Percentiles rank a stretch among this genome's conserved stretches.
These are phyloP conservation scores for Crithidia fasciculata DNA, from an alignment of 208 protist species.

Conservation along the genomic window DNA sequence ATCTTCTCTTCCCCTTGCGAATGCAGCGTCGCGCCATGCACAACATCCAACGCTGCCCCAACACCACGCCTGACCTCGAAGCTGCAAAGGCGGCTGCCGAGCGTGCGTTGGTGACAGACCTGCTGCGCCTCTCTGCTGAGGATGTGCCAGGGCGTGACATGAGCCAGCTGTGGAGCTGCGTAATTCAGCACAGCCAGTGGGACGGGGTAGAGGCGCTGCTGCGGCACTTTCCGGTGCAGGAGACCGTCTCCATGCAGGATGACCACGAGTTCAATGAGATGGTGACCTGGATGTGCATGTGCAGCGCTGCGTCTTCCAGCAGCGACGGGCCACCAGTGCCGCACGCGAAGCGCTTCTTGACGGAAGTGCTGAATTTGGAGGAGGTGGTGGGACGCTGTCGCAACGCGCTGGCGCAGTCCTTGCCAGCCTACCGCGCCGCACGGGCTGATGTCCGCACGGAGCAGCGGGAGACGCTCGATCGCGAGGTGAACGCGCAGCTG, in stretches of 20 bases:
- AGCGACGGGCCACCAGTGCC: neutral
- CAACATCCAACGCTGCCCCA: constrained; percentile 55
- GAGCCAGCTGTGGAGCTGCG: constrained; percentile 43
- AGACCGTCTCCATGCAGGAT: constrained; percentile 37
- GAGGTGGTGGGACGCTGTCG: constrained; percentile 17
- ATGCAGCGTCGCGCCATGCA: constrained; percentile 33
- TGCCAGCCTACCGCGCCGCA: neutral
- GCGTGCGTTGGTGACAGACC: constrained; percentile 21
- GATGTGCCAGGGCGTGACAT: constrained; percentile 5
- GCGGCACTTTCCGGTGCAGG: constrained; percentile 41
- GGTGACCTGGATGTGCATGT: constrained; percentile 36
- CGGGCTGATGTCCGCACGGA: constrained; percentile 1
- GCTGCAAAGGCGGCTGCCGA: constrained; percentile 16
- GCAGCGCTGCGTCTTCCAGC: neutral
- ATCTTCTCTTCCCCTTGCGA: constrained; percentile 19
- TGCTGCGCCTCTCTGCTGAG: constrained; percentile 36
- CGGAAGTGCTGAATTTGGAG: constrained; percentile 44
- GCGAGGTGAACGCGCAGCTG: constrained; percentile 14
- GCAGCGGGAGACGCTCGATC: neutral
- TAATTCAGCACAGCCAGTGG: constrained; percentile 40
- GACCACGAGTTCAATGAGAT: constrained; percentile 43
- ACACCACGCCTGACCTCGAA: neutral
- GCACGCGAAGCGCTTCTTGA: constrained; percentile 38
- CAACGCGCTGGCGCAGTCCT: constrained; percentile 16
- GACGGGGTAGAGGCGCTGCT: constrained; percentile 44